Base-by-base conservation (phyloP, 176 grass and related monocot species). In the Eremochloa ophiuroides region DNA sequence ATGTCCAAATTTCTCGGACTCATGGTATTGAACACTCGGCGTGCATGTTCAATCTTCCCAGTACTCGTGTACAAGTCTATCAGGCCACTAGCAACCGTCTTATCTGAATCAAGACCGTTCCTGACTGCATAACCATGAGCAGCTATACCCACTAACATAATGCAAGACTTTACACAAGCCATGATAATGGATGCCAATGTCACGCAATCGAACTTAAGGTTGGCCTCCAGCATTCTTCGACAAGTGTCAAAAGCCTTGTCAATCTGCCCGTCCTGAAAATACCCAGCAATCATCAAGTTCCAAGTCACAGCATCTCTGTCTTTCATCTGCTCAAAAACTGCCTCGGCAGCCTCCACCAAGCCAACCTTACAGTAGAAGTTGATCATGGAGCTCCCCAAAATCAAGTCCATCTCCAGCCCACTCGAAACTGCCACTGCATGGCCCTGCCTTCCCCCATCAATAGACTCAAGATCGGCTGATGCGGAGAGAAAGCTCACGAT, bases 241-340 rank as follows among this genome's bases (percentile, higher is more conserved):
- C 84, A 92, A 61, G 84, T 81, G 51, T 31, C 39, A 25, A 86
- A 84, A 14, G 94, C 82, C 53, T 85, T 85, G 48, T 86, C 56
- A 28, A 69, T 72, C 40, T 82, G 38, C 9, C 87, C 89, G 3
- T 79, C 82, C 70, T 89, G 78, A 41, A 89, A 86, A 88, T 83
- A 91, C n/a, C 89, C 91, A 28, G 85, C 78, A 34, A 97, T 87
- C 62, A 97, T 81, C 76, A 93, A 92, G 84, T 94, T 90, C 91
- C 94, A 97, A 14, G 89, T 76, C 7, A 97, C 89, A 17, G 50
- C 62, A 34, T 92, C 91, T 74, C 63, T 84, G 48, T 76, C 68
- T 40, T 77, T 58, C 89, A 97, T 97, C 75, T 86, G 81, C 73
- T 80, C 73, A 55, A 97, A 97, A 14, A 94, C 69, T 8, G 47